These are phyloP conservation scores for Colletotrichum sp. DNA, from an alignment of 2,329 filamentous ascomycete species.

Conservation along the genomic window DNA sequence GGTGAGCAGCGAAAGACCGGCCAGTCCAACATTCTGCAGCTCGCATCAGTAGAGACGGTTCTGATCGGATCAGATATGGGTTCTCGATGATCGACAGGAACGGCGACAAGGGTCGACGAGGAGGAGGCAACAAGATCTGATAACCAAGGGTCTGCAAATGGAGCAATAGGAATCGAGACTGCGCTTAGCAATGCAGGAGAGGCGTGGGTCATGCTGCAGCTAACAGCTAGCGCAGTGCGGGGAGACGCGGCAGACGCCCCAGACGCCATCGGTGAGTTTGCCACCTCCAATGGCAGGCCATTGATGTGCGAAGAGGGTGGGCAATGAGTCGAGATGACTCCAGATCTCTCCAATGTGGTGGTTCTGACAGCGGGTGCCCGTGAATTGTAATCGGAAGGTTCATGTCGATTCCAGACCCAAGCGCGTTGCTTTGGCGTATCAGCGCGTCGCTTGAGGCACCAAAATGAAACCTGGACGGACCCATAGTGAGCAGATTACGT, in stretches of 20 bases:
- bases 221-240: conserved; percentile 16
- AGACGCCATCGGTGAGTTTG: not conserved
- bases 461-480: conserved; percentile 18
- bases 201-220: conserved; percentile 2
- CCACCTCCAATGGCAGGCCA: not conserved
- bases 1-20: not conserved
- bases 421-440: conserved; percentile 9
- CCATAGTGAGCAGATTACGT: conserved; percentile 19
- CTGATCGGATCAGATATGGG: not conserved
- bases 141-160: not conserved
- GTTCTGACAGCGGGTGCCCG: not conserved
- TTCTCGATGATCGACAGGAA: conserved; percentile 5
- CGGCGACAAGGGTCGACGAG: not conserved
- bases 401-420: conserved; percentile 3
- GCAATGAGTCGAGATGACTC: not conserved
- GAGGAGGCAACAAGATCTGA: not conserved
- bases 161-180: not conserved
- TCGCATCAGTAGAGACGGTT: not conserved
- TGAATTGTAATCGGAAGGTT: not conserved
- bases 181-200: not conserved
- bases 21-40: not conserved
- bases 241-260: not conserved
- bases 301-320: not conserved
- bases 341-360: not conserved
- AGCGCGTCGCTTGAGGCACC: not conserved